Evolutionary conservation across 805 yeast species (phyloP).

Genomic region (Spathaspora sp.): DNA sequence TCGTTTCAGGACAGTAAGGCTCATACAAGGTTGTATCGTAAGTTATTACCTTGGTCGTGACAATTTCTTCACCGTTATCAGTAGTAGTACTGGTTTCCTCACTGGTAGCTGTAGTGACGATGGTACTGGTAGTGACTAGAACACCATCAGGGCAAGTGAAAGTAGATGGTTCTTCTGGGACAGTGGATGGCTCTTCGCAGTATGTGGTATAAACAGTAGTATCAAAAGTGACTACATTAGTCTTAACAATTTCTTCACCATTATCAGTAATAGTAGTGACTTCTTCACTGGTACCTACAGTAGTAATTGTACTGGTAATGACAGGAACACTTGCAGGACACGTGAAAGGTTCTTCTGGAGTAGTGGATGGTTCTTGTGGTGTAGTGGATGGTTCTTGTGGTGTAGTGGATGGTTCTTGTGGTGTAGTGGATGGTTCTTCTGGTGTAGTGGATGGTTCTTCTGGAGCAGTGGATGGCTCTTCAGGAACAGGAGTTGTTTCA

Average conservation of each 20-base stretch:
- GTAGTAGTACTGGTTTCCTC: not conserved
- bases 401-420: not conserved
- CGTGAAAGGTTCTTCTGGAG: not conserved
- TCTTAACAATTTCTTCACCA: too few species aligned
- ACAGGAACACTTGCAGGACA: not conserved
- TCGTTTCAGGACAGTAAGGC: not conserved
- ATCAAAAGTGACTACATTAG: too few species aligned
- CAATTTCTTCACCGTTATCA: slow-evolving; percentile 1
- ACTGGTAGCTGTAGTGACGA: not conserved
- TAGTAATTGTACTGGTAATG: too few species aligned
- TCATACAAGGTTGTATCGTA: not conserved
- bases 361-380: too few species aligned
- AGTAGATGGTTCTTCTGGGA: not conserved
- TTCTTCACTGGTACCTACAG: too few species aligned
- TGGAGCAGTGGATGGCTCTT: too few species aligned
- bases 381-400: too few species aligned
- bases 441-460: too few species aligned
- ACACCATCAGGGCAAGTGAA: not conserved
- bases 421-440: too few species aligned
- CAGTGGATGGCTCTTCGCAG: too few species aligned
- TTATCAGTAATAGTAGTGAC: too few species aligned
- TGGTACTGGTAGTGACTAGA: not conserved
- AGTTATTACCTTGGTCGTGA: not conserved
- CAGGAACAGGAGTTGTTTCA: not conserved
- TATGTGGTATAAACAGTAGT: too few species aligned